Conservation (phyloP, 805 yeast species). For the Candida stauntonica region DNA sequence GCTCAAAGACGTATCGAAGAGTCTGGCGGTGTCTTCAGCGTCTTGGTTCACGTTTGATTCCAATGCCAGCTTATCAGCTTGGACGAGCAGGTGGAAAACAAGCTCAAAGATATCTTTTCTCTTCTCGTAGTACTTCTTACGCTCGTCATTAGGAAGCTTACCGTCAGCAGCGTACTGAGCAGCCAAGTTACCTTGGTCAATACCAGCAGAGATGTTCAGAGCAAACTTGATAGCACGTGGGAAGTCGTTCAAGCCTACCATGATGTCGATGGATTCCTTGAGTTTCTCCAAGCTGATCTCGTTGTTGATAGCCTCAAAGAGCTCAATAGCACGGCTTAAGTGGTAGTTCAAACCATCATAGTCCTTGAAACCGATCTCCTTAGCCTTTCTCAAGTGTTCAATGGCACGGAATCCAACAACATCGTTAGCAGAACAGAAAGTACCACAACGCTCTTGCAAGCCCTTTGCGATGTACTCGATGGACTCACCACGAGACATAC, state of each 20-base stretch:
- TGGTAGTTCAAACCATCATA: slow-evolving; percentile 63
- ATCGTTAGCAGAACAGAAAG: slow-evolving; percentile 91
- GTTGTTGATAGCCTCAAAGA: slow-evolving; percentile 77
- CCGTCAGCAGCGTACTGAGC: slow-evolving; percentile 53
- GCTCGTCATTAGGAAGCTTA: slow-evolving; percentile 44
- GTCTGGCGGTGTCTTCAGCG: slow-evolving; percentile 8
- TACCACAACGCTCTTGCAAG: slow-evolving; percentile 87
- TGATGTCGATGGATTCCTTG: slow-evolving; percentile 73
- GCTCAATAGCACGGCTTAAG: slow-evolving; percentile 65
- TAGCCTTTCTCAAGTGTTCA: slow-evolving; percentile 86
- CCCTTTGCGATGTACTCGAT: slow-evolving; percentile 86
- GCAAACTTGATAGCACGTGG: slow-evolving; percentile 85
- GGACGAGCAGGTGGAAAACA: slow-evolving; percentile 69
- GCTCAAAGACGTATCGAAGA: slow-evolving; percentile 10
- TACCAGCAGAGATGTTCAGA: slow-evolving; percentile 66
- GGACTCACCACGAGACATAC: slow-evolving; percentile 86
- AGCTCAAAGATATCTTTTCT: slow-evolving; percentile 62
- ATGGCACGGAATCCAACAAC: slow-evolving; percentile 91
- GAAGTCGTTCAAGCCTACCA: slow-evolving; percentile 71
- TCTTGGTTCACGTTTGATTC: slow-evolving; percentile 26
- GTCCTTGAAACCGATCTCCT: slow-evolving; percentile 66
- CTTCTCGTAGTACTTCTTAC: slow-evolving; percentile 45
- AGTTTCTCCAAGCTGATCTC: slow-evolving; percentile 74
- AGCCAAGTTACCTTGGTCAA: slow-evolving; percentile 59
- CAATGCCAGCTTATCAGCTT: slow-evolving; percentile 62